These are phyloP conservation scores for Plasmodiophora brassicae DNA, from an alignment of 208 protist species.

Conservation along the genomic window DNA sequence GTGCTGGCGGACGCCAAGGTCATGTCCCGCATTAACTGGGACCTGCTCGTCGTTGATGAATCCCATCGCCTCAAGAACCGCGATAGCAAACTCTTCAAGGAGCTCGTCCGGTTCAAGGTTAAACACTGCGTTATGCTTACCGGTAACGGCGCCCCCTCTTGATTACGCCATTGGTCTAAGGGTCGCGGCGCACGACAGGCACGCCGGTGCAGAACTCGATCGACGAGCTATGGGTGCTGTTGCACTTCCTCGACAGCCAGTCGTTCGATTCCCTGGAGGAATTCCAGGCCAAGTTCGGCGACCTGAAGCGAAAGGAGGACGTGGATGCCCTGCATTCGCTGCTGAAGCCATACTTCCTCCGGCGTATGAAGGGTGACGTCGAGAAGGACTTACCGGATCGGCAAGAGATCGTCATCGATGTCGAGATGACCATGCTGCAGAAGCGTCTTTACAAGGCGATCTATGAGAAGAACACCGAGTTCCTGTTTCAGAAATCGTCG, in stretches of 20 bases:
- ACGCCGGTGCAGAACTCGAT: slow-evolving; percentile 56
- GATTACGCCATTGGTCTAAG: background rate
- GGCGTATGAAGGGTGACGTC: slow-evolving; percentile 40
- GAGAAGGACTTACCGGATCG: slow-evolving; percentile 39
- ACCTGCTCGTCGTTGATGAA: slow-evolving; percentile 53
- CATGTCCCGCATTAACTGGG: slow-evolving; percentile 45
- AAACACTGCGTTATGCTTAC: slow-evolving; percentile 47
- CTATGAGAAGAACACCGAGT: slow-evolving; percentile 42
- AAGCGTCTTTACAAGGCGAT: slow-evolving; percentile 36
- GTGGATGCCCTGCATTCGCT: slow-evolving; percentile 35
- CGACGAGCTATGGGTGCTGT: slow-evolving; percentile 50
- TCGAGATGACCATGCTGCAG: slow-evolving; percentile 30
- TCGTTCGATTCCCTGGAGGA: slow-evolving; percentile 21
- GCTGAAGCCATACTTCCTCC: slow-evolving; percentile 30
- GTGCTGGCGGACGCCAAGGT: slow-evolving; percentile 34
- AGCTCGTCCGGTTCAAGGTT: background rate
- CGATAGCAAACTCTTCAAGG: background rate
- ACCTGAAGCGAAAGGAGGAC: slow-evolving; percentile 32
- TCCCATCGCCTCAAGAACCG: slow-evolving; percentile 55
- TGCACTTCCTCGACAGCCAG: slow-evolving; percentile 50
- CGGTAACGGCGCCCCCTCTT: background rate
- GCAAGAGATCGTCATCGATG: slow-evolving; percentile 34
- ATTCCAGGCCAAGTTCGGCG: slow-evolving; percentile 31
- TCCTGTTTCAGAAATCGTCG: slow-evolving; percentile 31
- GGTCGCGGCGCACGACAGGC: slow-evolving; percentile 15